Base-by-base conservation (phyloP, 2,329 filamentous ascomycete species). In the Cladosporium oxysporum region DNA sequence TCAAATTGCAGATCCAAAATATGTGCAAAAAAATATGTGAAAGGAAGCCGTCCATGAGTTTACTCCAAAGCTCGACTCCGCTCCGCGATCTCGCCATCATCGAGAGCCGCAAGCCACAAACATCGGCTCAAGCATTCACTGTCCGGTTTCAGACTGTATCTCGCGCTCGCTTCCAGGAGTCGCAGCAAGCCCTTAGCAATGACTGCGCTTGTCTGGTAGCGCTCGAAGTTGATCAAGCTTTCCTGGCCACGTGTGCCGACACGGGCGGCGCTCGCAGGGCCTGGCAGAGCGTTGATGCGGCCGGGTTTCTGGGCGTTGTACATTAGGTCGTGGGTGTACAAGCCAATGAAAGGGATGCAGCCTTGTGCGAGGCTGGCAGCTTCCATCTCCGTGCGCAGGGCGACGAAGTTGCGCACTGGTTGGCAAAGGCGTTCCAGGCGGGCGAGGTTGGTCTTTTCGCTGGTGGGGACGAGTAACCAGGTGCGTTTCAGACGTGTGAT, bases 301-400 rank as follows among this genome's bases (percentile, higher is more conserved):
- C 89, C 88, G 1, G 91, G 90, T 68, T 92, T 87, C 76, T 94
- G 90, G 0, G 89, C 88, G 73, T 93, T 94, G 81, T 91, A 92
- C 53, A 93, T 86, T 49, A 95, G 82, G 74, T 95, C 91, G 73
- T 93, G 91, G 1, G 91, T 94, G 77, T 95, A 95, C 64, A 89
- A 81, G 26, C 87, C 91, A 58, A 95, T 90, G 75, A 95, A 94
- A 0, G 91, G 91, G 67, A 95, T 93, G 72, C 91, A 94, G 1
- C 90, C 91, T 44, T 84, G 83, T 63, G 91, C 88, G 1, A 86
- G 86, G 63, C 66, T 70, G 35, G 71, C 69, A 5, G 73, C 69
- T 76, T 95, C 91, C 91, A 94, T 95, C 78, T 94, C 91, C 0
- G 88, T 85, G 50, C 91, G 86, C 18, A 95, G 83, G 69, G 86